These are phyloP conservation scores for Thuja plicata DNA, from an alignment of 83 land plant species.

Conservation along the genomic window DNA sequence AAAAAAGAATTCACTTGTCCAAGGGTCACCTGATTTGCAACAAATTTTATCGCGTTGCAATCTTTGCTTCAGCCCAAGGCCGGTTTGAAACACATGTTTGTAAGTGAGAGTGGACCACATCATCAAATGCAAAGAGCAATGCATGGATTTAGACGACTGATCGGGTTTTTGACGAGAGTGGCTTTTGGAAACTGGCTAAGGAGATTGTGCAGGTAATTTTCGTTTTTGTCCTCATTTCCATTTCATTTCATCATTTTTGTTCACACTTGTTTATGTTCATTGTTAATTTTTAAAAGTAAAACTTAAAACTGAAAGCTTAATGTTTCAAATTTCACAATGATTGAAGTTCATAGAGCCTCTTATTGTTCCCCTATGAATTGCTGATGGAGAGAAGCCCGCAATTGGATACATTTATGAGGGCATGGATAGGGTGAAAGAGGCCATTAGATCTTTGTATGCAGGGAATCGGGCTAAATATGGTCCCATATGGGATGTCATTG, in stretches of 20 bases:
- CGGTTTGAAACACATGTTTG: conserved; percentile 57
- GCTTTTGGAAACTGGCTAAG: neutral
- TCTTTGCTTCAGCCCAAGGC: conserved; percentile 42
- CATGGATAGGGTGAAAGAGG: conserved; percentile 60
- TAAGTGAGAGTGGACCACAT: conserved; percentile 38
- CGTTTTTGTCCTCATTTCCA: too few species aligned
- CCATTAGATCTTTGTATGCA: conserved; percentile 51
- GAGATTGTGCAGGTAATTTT: neutral
- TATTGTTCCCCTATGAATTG: conserved; percentile 33
- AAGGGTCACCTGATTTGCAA: conserved; percentile 37
- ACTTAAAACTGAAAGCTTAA: too few species aligned
- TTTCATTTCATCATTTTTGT: too few species aligned
- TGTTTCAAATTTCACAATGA: too few species aligned
- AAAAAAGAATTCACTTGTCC: conserved; percentile 32
- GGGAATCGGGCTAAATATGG: conserved; percentile 29
- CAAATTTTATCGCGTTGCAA: conserved; percentile 56
- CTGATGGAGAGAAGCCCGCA: conserved; percentile 59
- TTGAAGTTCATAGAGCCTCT: neutral
- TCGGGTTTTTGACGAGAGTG: conserved; percentile 37
- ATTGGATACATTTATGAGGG: conserved; percentile 60
- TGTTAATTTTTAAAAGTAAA: too few species aligned
- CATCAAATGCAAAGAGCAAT: conserved; percentile 29
- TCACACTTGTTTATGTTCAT: too few species aligned
- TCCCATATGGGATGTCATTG: conserved; percentile 50
- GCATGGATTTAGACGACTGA: conserved; percentile 30